Percentiles rank a stretch among this genome's conserved stretches.
Evolutionary conservation across 768 basidiomycete species (phyloP).

Genomic region (Mycena alexandri): DNA sequence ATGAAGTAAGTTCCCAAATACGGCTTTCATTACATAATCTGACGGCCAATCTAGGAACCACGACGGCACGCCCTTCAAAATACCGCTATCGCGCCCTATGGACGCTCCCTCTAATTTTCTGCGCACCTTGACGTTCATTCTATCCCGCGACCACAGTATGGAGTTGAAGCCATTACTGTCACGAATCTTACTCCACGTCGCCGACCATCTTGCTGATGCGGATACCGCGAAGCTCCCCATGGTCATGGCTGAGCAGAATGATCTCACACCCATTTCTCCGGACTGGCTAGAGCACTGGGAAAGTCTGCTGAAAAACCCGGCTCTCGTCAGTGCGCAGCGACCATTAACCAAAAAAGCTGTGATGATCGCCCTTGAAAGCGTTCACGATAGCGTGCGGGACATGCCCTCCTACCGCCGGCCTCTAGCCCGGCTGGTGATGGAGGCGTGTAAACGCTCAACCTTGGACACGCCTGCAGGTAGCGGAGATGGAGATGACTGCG

Average conservation of each 20-base stretch:
- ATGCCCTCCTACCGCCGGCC: conserved; percentile 73
- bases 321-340: conserved; percentile 56
- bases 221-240: conserved; percentile 74
- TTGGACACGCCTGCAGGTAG: conserved; percentile 33
- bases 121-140: conserved; percentile 70
- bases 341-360: conserved; percentile 68
- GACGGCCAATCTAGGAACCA: conserved; percentile 47
- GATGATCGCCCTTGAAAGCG: conserved; percentile 67
- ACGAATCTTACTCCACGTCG: conserved; percentile 71
- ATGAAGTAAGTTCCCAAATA: conserved; percentile 64
- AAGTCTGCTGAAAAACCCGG: conserved; percentile 63
- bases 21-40: conserved; percentile 10
- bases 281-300: conserved; percentile 81
- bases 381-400: conserved; percentile 77
- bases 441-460: conserved; percentile 51
- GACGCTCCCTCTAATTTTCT: conserved; percentile 73
- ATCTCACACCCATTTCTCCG: conserved; percentile 77
- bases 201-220: conserved; percentile 76
- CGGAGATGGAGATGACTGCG: conserved; percentile 52
- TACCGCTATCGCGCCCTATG: conserved; percentile 68
- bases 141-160: conserved; percentile 72
- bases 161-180: conserved; percentile 73
- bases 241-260: conserved; percentile 75
- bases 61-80: conserved; percentile 58
- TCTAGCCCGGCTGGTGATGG: conserved; percentile 66